Base-by-base conservation (phyloP, 495 filamentous ascomycete genomes). In the Penicillium angulare region DNA sequence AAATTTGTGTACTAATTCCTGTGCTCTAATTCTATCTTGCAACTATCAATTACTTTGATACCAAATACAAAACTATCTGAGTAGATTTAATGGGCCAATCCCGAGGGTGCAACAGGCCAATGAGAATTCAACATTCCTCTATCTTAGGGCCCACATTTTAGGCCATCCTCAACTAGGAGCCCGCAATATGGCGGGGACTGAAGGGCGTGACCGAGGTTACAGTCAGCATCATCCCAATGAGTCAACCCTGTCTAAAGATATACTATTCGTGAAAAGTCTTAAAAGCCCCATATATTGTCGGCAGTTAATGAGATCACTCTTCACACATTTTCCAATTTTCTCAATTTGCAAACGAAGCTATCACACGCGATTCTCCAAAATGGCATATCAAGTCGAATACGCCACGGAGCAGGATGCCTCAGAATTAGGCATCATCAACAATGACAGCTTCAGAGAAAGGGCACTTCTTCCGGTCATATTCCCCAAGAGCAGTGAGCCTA, bases 371-470 rank as follows among this genome's bases (percentile, higher is more conserved):
- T 17, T 23, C 5, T 13, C 8, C 33, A 29, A 13, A 23, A 61
- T 61, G 58, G 24, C 43, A 7, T 52, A 45, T 17, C 39, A 44
- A 12, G 48, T 64, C 31, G 43, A 56, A 42, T 63, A 57, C 40
- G 64, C 61, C 26, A 50, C 48, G 7, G 64, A 66, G 29, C 29
- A 26, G 13, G 61, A 64, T 39, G 56, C 49, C 4, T 41, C 46
- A 3, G 51, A 21, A n/a, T 36, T 66, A 24, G 61, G 55, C 18
- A 38, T 43, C 22, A 41, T 66, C 53, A 66, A 66, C 31, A 40
- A 53, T 46, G 24, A 50, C 36, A 57, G 52, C 50, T 64, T 66
- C 43, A 41, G 42, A 17, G 16, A 27, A n/a, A 44, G 49, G 2
- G 32, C 38, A 4, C 9, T 60, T 3, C 39, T 66, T 6, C 9